phyloP scores from a whole-genome alignment of 768 basidiomycete species.

The Lentinus tigrinus region DNA sequence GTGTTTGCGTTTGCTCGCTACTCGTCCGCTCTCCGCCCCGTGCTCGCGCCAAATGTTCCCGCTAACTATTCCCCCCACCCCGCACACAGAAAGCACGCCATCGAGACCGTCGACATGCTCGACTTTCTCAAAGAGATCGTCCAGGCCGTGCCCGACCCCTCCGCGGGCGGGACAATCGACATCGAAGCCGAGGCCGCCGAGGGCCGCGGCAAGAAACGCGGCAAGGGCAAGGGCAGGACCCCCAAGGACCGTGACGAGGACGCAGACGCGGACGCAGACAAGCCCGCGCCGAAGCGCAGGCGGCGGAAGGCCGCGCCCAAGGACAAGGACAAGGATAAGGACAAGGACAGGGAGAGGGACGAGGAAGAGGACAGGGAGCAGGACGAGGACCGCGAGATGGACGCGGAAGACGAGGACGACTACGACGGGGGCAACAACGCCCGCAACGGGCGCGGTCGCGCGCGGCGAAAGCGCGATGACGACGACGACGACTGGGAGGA shows the following conservation, averaged over 20 bases:
- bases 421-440: too few relatives aligned
- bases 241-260: conserved; percentile 33
- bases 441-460: too few relatives aligned
- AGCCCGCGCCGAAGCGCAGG: conserved; percentile 45
- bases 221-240: conserved; percentile 48
- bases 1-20: neutral
- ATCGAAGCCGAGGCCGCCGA: conserved; percentile 55
- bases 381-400: conserved; percentile 32
- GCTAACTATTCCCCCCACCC: neutral
- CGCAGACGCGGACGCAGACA: conserved; percentile 34
- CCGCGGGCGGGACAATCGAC: conserved; percentile 76
- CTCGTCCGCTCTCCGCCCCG: neutral
- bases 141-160: conserved; percentile 81
- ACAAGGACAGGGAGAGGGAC: conserved; percentile 39
- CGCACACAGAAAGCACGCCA: conserved; percentile 78
- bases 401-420: too few relatives aligned
- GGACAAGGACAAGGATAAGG: conserved; percentile 31
- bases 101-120: conserved; percentile 82
- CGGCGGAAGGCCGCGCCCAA: conserved; percentile 27
- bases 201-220: conserved; percentile 55
- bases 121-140: conserved; percentile 96
- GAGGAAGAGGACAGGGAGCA: conserved; percentile 44
- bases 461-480: too few relatives aligned
- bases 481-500: conserved; percentile 43
- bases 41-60: neutral